Percentiles rank a stretch among this genome's conserved stretches.
Conservation (phyloP, 495 filamentous ascomycete species). For the Pyrenopolyporus hunteri region DNA sequence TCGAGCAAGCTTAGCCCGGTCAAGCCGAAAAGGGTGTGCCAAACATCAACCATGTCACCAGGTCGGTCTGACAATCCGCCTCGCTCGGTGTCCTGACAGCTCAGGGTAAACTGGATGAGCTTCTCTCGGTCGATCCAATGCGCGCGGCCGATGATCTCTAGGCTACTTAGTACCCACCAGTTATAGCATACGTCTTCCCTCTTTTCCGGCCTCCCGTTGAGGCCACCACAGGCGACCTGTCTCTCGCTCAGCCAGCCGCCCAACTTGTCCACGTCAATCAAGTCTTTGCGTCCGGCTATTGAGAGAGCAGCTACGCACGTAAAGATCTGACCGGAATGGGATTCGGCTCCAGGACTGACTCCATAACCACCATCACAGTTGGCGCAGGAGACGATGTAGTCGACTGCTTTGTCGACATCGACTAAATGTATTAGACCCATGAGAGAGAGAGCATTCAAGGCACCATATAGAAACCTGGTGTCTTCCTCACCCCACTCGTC, state of each 20-base stretch:
- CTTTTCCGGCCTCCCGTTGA: slow-evolving; percentile 96
- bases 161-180: slow-evolving; percentile 93
- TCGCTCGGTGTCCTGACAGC: slow-evolving; percentile 81
- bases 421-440: slow-evolving; percentile 72
- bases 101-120: slow-evolving; percentile 79
- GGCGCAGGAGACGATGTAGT: slow-evolving; percentile 76
- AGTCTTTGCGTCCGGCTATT: slow-evolving; percentile 80
- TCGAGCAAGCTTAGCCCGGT: slow-evolving; percentile 85
- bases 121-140: slow-evolving; percentile 90
- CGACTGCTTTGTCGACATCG: slow-evolving; percentile 78
- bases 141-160: slow-evolving; percentile 84
- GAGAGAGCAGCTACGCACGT: slow-evolving; percentile 89
- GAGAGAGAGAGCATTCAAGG: slow-evolving; percentile 84
- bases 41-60: slow-evolving; percentile 95
- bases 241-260: slow-evolving; percentile 92
- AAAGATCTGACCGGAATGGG: slow-evolving; percentile 91
- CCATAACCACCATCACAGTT: slow-evolving; percentile 97
- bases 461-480: slow-evolving; percentile 90
- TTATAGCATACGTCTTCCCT: slow-evolving; percentile 96
- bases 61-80: slow-evolving; percentile 92
- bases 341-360: slow-evolving; percentile 84
- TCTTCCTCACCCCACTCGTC: slow-evolving; percentile 97
- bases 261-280: slow-evolving; percentile 81
- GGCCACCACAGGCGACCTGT: slow-evolving; percentile 82
- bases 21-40: slow-evolving; percentile 89